These are phyloP conservation scores for Chalaropsis ovoidea DNA, from an alignment of 2,329 filamentous ascomycete genomes.

Conservation along the genomic window DNA sequence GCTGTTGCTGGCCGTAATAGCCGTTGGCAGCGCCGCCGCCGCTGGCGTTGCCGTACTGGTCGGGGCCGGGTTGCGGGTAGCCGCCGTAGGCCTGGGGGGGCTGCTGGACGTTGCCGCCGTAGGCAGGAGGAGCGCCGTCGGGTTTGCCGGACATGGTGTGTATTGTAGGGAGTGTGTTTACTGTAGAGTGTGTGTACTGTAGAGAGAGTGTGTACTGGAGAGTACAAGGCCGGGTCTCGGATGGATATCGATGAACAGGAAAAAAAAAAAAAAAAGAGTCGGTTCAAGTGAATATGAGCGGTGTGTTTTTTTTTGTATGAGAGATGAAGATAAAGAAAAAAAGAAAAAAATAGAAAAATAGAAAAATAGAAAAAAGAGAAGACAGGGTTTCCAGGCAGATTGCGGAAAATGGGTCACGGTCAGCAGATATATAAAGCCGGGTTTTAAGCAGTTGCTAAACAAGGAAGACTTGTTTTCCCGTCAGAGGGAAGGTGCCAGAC, in stretches of 20 bases:
- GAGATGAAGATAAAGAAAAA: constrained; percentile 1
- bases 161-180: not conserved
- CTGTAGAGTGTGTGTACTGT: not conserved
- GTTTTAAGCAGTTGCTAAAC: constrained; percentile 10
- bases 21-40: constrained; percentile 17
- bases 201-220: not conserved
- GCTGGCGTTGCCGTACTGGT: constrained; percentile 16
- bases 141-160: constrained; percentile 18
- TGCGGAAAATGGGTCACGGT: not conserved
- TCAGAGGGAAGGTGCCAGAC: not conserved
- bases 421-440: constrained; percentile 4
- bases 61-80: constrained; percentile 32
- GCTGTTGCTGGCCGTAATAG: constrained; percentile 17
- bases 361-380: constrained; percentile 1
- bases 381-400: not conserved
- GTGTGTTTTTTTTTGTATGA: not conserved
- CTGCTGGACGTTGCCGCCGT: constrained; percentile 34
- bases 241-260: not conserved
- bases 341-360: not conserved
- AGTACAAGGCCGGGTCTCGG: too few species aligned
- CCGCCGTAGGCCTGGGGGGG: constrained; percentile 40
- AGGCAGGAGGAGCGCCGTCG: constrained; percentile 38
- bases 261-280: not conserved
- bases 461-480: not conserved
- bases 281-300: not conserved